Evolutionary conservation across 106 monocot species (phyloP).

Genomic region (Hemerocallis citrina): DNA sequence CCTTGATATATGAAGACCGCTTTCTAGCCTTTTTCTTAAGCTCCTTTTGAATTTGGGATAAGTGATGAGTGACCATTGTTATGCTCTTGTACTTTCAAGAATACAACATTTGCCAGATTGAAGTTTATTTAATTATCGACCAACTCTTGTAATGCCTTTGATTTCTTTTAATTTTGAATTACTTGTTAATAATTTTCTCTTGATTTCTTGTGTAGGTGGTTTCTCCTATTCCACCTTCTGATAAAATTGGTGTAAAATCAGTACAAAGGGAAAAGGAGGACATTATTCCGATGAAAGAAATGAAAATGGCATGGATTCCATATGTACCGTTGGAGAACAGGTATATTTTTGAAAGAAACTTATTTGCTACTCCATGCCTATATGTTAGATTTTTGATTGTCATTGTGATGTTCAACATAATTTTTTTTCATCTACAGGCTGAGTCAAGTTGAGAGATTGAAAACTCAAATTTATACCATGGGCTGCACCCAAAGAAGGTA

Average conservation of each 20-base stretch:
- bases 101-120: too few species aligned
- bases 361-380: constrained; percentile 6
- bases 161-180: not conserved
- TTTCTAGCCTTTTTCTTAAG: too few species aligned
- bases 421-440: constrained; percentile 57
- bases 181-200: too few species aligned
- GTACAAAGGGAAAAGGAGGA: constrained; percentile 86
- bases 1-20: too few species aligned
- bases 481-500: constrained; percentile 90
- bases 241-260: constrained; percentile 91
- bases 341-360: constrained; percentile 18
- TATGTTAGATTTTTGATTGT: too few species aligned
- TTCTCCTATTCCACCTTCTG: constrained; percentile 91
- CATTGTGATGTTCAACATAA: too few species aligned
- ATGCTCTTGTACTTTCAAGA: too few species aligned
- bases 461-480: constrained; percentile 85
- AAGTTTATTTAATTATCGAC: too few species aligned
- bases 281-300: constrained; percentile 93
- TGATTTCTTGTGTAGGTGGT: constrained; percentile 42
- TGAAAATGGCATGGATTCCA: constrained; percentile 98
- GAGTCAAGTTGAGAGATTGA: constrained; percentile 62
- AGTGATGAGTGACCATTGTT: too few species aligned
- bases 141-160: too few species aligned
- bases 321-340: constrained; percentile 84
- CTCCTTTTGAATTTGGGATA: too few species aligned